phyloP scores from a whole-genome alignment of 2,329 filamentous ascomycete genomes.

The Pyricularia sp. region DNA sequence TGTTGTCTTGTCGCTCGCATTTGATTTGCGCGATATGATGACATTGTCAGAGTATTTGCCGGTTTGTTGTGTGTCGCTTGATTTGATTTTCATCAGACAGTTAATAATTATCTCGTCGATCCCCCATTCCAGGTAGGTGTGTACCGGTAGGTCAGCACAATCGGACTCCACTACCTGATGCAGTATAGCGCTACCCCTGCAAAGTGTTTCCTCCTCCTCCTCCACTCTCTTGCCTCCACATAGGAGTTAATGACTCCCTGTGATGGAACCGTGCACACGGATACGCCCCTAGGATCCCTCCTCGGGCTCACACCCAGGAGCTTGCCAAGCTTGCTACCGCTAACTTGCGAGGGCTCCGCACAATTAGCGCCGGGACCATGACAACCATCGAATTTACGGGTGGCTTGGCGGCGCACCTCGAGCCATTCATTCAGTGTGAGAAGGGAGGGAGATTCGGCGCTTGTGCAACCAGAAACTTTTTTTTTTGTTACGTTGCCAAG shows the following conservation, averaged over 20 bases:
- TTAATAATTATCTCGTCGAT: neutral
- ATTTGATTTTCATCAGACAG: neutral
- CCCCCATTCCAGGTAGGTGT: neutral
- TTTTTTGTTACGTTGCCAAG: neutral
- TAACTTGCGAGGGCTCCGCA: neutral
- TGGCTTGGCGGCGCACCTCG: neutral
- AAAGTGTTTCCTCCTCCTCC: neutral
- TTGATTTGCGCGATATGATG: neutral
- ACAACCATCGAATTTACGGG: neutral
- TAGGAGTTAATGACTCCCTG: neutral
- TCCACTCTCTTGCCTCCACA: neutral
- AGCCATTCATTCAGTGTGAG: neutral
- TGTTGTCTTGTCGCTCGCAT: neutral
- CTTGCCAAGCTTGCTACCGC: neutral
- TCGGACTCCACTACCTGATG: neutral
- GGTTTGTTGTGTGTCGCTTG: neutral
- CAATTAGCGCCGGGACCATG: neutral
- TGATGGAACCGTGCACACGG: neutral
- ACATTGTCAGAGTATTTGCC: neutral
- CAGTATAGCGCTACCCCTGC: neutral
- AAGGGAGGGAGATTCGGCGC: too few relatives aligned
- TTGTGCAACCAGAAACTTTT: neutral
- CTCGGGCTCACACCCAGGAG: too few relatives aligned
- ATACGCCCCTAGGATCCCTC: neutral
- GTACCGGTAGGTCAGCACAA: neutral